These are phyloP conservation scores for Trametes cubensis DNA, from an alignment of 768 basidiomycete genomes.

Conservation along the genomic window DNA sequence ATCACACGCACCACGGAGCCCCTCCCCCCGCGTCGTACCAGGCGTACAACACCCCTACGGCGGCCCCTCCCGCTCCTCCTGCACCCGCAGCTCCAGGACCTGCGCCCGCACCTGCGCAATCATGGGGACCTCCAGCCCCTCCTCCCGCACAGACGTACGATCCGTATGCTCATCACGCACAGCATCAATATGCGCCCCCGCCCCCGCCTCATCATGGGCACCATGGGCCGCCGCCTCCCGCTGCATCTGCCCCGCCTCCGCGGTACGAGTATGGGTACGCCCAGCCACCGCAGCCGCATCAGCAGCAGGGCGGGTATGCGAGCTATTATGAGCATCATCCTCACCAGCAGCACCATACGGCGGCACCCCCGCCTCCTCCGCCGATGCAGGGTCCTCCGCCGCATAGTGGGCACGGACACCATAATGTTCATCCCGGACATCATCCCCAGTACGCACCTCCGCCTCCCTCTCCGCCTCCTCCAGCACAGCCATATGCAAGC, in stretches of 20 bases:
- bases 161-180: constrained; percentile 37
- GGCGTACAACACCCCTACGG: constrained; percentile 20
- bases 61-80: constrained; percentile 16
- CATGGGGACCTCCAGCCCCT: constrained; percentile 14
- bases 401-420: constrained; percentile 29
- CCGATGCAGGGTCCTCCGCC: constrained; percentile 34
- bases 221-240: constrained; percentile 26
- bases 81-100: constrained; percentile 22
- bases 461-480: constrained; percentile 17
- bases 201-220: constrained; percentile 28
- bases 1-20: constrained; percentile 19
- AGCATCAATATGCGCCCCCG: constrained; percentile 27
- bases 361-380: constrained; percentile 30
- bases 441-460: constrained; percentile 25
- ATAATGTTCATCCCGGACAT: constrained; percentile 30
- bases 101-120: constrained; percentile 22
- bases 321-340: constrained; percentile 27
- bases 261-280: constrained; percentile 21
- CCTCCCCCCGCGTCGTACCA: constrained; percentile 24
- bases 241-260: constrained; percentile 27
- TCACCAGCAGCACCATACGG: constrained; percentile 28
- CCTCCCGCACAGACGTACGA: constrained; percentile 26
- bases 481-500: constrained; percentile 18
- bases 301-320: constrained; percentile 18
- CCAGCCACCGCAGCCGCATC: constrained; percentile 24